Conservation (phyloP, 371 early-diverging fungal species). For the Rhizomucor pusillus region DNA sequence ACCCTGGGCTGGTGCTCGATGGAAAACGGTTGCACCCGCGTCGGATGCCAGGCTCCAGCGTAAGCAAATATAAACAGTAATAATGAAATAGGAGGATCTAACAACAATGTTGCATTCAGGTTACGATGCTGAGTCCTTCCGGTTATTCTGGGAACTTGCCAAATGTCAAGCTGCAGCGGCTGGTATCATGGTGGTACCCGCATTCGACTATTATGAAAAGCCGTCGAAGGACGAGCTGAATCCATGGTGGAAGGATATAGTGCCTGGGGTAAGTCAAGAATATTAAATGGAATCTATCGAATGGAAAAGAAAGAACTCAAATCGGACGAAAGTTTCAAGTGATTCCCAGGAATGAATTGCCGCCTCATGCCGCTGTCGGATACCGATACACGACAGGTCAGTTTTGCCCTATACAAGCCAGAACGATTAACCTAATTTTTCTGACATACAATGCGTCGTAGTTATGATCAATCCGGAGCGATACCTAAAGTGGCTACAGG, state of each 20-base stretch:
- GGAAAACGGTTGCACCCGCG: constrained; percentile 60
- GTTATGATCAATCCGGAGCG: constrained; percentile 52
- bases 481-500: constrained; percentile 62
- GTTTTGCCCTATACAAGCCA: neutral
- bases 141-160: constrained; percentile 30
- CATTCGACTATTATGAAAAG: constrained; percentile 40
- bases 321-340: constrained; percentile 30
- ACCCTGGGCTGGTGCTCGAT: constrained; percentile 71
- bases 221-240: constrained; percentile 26
- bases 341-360: constrained; percentile 30
- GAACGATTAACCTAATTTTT: neutral
- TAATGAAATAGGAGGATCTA: neutral
- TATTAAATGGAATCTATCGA: neutral
- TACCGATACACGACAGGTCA: constrained; percentile 52
- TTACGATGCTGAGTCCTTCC: constrained; percentile 27
- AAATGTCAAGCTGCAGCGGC: constrained; percentile 24
- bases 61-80: no score
- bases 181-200: constrained; percentile 29
- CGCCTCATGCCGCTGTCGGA: constrained; percentile 33
- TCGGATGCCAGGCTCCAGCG: constrained; percentile 43
- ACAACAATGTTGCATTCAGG: constrained; percentile 6
- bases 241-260: constrained; percentile 52
- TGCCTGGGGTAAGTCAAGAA: constrained; percentile 43
- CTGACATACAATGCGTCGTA: constrained; percentile 1
- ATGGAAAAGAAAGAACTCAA: neutral